Conservation (phyloP, 2,329 filamentous ascomycete species). For the Talaromyces marneffei region DNA sequence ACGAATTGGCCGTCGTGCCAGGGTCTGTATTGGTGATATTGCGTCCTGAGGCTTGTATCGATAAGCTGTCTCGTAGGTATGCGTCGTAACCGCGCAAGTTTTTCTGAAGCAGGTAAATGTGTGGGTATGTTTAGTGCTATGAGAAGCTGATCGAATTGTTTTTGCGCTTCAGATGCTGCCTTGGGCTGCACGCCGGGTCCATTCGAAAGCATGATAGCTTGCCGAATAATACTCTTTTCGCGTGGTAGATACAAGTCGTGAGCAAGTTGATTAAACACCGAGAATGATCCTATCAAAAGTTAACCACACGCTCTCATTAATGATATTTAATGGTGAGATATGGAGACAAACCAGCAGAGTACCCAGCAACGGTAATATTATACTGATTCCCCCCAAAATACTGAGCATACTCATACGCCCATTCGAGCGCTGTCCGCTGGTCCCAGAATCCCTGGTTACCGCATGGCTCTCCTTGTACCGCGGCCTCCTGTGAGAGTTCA, state of each 20-base stretch:
- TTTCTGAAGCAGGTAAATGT: conserved; percentile 36
- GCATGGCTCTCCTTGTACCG: conserved; percentile 28
- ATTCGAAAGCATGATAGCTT: conserved; percentile 51
- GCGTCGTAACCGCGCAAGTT: conserved; percentile 42
- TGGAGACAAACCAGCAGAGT: conserved; percentile 44
- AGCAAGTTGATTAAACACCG: conserved; percentile 52
- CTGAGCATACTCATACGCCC: conserved; percentile 48
- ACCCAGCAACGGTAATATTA: conserved; percentile 51
- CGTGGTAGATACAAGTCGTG: conserved; percentile 50
- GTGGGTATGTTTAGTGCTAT: conserved; percentile 40
- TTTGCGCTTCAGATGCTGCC: conserved; percentile 41
- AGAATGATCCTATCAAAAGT: conserved; percentile 43
- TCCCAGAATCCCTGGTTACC: conserved; percentile 56
- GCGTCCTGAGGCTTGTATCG: conserved; percentile 37
- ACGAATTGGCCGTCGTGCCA: conserved; percentile 48
- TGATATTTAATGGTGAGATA: neutral
- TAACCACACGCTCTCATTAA: too few species aligned
- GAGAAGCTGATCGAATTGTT: conserved; percentile 50
- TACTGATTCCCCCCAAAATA: conserved; percentile 48
- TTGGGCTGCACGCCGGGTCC: conserved; percentile 51
- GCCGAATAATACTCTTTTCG: conserved; percentile 44
- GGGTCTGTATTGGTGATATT: conserved; percentile 51
- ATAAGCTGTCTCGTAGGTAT: conserved; percentile 38
- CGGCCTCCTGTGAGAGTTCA: conserved; percentile 43
- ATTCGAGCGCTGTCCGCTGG: conserved; percentile 51